Percentiles rank a stretch among this genome's conserved stretches.
phyloP scores from a whole-genome alignment of 495 filamentous ascomycete genomes.

The Cladorrhinum samala region DNA sequence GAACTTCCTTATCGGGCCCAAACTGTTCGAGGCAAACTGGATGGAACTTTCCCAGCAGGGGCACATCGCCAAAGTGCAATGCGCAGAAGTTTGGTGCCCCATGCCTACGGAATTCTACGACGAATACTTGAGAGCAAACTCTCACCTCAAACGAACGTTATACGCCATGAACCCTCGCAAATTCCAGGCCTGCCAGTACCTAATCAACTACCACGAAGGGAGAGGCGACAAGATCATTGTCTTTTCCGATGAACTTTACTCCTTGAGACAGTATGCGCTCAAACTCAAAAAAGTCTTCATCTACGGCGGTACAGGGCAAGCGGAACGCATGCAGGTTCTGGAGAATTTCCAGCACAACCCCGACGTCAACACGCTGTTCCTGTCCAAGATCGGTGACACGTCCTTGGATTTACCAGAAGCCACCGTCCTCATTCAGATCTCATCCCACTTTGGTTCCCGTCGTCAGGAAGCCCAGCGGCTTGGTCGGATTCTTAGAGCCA shows the following conservation, averaged over 20 bases:
- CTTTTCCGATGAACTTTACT: conserved; percentile 97
- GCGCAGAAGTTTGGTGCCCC: conserved; percentile 97
- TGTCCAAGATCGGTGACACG: conserved; percentile 97
- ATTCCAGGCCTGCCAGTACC: conserved; percentile 92
- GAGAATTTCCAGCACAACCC: conserved; percentile 97
- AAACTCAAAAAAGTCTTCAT: conserved; percentile 88
- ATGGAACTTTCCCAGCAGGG: conserved; percentile 97
- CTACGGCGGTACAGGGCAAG: conserved; percentile 80
- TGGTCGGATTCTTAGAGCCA: conserved; percentile 90
- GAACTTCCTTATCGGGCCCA: conserved; percentile 96
- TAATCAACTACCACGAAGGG: conserved; percentile 96
- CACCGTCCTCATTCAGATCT: conserved; percentile 96
- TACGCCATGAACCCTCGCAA: conserved; percentile 98
- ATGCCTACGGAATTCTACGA: conserved; percentile 98
- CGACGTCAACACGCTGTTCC: conserved; percentile 88
- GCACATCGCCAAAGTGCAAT: conserved; percentile 95
- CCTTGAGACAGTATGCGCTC: conserved; percentile 75
- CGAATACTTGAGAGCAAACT: conserved; percentile 64
- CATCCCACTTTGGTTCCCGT: conserved; percentile 95
- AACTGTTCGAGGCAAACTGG: conserved; percentile 98
- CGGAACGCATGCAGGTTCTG: conserved; percentile 81
- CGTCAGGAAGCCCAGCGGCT: conserved; percentile 95
- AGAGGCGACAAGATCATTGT: conserved; percentile 98
- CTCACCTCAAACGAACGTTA: conserved; percentile 58
- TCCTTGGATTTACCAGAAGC: conserved; percentile 95